Percentiles rank a stretch among this genome's conserved stretches.
Evolutionary conservation across 768 basidiomycete genomes (phyloP).

Genomic region (Termitomyces sp.): DNA sequence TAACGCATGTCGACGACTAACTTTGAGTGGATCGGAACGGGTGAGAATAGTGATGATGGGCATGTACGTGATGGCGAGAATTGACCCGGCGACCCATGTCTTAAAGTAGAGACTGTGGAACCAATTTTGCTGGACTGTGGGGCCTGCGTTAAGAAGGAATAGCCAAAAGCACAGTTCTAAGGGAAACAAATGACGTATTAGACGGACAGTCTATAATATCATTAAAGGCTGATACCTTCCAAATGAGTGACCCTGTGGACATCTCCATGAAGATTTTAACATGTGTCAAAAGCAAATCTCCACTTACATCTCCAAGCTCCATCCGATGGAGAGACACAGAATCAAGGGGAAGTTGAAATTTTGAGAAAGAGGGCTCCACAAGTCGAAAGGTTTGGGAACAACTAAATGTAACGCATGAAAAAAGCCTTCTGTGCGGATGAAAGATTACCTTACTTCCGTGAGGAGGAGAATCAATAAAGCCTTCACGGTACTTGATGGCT

Average conservation of each 20-base stretch:
- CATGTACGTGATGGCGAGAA: slow-evolving; percentile 56
- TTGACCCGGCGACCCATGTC: slow-evolving; percentile 64
- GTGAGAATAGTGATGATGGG: slow-evolving; percentile 66
- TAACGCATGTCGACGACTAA: slow-evolving; percentile 20
- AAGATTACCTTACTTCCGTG: slow-evolving; percentile 39
- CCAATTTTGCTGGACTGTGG: slow-evolving; percentile 63
- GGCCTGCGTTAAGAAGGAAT: slow-evolving; percentile 66
- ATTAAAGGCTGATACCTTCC: slow-evolving; percentile 49
- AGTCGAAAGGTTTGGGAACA: slow-evolving; percentile 54
- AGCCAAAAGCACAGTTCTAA: slow-evolving; percentile 86
- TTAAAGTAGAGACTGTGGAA: slow-evolving; percentile 74
- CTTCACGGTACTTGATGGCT: slow-evolving; percentile 70
- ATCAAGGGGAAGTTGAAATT: slow-evolving; percentile 60
- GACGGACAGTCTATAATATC: not conserved
- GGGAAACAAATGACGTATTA: not conserved
- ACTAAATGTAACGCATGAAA: slow-evolving; percentile 32
- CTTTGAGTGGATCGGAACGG: slow-evolving; percentile 53
- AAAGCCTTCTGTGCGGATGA: not conserved
- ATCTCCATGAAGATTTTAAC: not conserved
- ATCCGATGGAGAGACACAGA: slow-evolving; percentile 58
- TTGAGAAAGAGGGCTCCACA: slow-evolving; percentile 48
- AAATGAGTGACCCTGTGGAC: slow-evolving; percentile 64
- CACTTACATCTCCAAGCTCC: slow-evolving; percentile 73
- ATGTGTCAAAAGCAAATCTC: not conserved
- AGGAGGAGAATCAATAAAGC: slow-evolving; percentile 42